Evolutionary conservation across 169 alveolate species (phyloP).

Genomic region (Miamiensis avidus): DNA sequence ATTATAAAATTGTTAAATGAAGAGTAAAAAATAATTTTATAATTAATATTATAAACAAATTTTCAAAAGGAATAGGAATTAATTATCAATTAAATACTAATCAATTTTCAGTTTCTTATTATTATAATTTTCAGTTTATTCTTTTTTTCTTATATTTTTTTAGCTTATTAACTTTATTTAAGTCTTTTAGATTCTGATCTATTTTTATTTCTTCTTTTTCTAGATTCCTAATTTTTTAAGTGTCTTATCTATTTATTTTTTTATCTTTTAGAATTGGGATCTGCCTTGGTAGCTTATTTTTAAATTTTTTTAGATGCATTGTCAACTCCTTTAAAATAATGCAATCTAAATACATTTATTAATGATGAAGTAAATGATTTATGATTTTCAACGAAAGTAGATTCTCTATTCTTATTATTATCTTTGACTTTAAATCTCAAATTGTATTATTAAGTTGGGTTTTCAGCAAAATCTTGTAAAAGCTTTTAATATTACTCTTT

Average conservation of each 20-base stretch:
- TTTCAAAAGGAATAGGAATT: neutral
- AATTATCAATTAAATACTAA: too few species aligned
- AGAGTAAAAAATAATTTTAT: too few species aligned
- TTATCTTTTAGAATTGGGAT: neutral
- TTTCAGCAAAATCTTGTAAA: neutral
- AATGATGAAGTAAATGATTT: neutral
- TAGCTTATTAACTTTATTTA: neutral
- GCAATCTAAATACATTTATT: neutral
- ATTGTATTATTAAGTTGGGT: neutral
- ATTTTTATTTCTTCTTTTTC: neutral
- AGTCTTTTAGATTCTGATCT: neutral
- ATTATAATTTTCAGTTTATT: neutral
- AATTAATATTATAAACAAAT: too few species aligned
- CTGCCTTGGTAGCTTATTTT: neutral
- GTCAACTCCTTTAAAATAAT: neutral
- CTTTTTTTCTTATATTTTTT: too few species aligned
- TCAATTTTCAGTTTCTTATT: neutral
- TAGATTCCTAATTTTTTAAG: neutral
- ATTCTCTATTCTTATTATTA: neutral
- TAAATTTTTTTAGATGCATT: too few species aligned
- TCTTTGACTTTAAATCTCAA: neutral
- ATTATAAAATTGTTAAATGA: too few species aligned
- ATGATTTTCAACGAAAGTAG: neutral
- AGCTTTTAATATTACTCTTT: neutral
- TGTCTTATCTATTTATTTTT: too few species aligned